Conservation (phyloP, 805 yeast species). For the Candida maris region DNA sequence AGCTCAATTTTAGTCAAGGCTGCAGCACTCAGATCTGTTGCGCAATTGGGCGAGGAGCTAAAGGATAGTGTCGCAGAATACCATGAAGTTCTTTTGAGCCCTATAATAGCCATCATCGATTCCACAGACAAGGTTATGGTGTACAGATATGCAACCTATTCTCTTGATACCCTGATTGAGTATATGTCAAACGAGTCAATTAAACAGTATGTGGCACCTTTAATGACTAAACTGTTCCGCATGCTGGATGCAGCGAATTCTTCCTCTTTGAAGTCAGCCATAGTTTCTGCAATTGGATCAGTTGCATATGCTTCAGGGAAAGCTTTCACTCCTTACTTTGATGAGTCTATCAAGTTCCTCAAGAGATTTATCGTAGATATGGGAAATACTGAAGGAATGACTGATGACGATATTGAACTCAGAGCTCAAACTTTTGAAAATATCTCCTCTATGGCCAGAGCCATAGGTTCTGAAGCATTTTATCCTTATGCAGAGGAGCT, state of each 20-base stretch:
- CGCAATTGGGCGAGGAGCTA: conserved; percentile 75
- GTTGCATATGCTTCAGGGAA: conserved; percentile 95
- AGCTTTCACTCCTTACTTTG: conserved; percentile 81
- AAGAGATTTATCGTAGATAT: conserved; percentile 74
- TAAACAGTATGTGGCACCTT: conserved; percentile 72
- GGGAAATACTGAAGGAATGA: conserved; percentile 68
- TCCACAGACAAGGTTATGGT: conserved; percentile 77
- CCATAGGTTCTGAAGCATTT: conserved; percentile 90
- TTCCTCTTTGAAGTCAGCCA: conserved; percentile 71
- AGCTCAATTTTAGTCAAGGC: conserved; percentile 69
- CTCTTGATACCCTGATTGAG: conserved; percentile 89
- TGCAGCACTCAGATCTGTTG: conserved; percentile 80
- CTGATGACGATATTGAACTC: conserved; percentile 86
- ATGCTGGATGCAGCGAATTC: conserved; percentile 75
- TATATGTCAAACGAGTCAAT: conserved; percentile 86
- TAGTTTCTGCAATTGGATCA: conserved; percentile 94
- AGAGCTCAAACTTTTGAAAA: conserved; percentile 92
- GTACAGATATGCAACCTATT: conserved; percentile 86
- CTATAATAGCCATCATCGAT: conserved; percentile 83
- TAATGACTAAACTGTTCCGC: conserved; percentile 83
- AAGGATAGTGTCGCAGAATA: conserved; percentile 81
- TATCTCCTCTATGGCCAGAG: conserved; percentile 91
- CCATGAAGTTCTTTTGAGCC: conserved; percentile 79
- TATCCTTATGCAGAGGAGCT: conserved; percentile 82
- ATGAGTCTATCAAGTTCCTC: conserved; percentile 71